Percentiles rank a stretch among this genome's conserved stretches.
These are phyloP conservation scores for Candida pseudoglaebosa DNA, from an alignment of 805 yeast genomes.

Conservation along the genomic window DNA sequence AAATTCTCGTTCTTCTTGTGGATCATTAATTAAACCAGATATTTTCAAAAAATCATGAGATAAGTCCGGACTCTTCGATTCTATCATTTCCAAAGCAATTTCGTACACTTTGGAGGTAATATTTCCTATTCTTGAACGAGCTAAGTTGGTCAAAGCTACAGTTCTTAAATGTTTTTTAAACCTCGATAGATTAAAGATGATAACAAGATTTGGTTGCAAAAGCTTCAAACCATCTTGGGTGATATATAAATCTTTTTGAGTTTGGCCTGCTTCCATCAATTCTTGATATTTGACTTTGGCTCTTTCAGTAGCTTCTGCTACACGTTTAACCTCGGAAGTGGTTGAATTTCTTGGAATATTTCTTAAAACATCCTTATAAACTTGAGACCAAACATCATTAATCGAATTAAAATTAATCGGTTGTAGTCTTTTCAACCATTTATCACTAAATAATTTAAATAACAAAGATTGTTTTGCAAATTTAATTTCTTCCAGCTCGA, in stretches of 20 bases:
- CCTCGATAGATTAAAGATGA: constrained; percentile 62
- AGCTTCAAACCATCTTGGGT: constrained; percentile 34
- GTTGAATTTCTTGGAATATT: constrained; percentile 33
- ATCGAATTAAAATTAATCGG: constrained; percentile 29
- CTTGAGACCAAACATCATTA: constrained; percentile 35
- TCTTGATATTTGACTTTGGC: constrained; percentile 39
- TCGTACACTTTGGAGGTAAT: constrained; percentile 63
- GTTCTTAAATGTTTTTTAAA: constrained; percentile 67
- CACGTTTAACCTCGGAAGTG: constrained; percentile 37
- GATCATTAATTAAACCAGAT: constrained; percentile 49
- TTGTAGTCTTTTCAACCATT: constrained; percentile 34
- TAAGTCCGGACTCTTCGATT: constrained; percentile 47
- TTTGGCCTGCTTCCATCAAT: constrained; percentile 28
- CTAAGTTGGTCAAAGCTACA: constrained; percentile 57
- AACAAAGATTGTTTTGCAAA: constrained; percentile 22
- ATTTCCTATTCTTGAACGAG: constrained; percentile 65
- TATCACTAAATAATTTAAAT: constrained; percentile 26
- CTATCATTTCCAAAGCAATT: constrained; percentile 53
- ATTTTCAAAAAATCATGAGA: constrained; percentile 40
- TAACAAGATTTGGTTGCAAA: constrained; percentile 47
- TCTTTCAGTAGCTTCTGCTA: constrained; percentile 57
- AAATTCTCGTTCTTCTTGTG: constrained; percentile 32
- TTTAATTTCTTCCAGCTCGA: constrained; percentile 14
- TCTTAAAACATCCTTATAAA: constrained; percentile 33
- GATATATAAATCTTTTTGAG: constrained; percentile 21